Conservation (phyloP, 2,329 filamentous ascomycete species). For the Alternaria hordeiaustralica region DNA sequence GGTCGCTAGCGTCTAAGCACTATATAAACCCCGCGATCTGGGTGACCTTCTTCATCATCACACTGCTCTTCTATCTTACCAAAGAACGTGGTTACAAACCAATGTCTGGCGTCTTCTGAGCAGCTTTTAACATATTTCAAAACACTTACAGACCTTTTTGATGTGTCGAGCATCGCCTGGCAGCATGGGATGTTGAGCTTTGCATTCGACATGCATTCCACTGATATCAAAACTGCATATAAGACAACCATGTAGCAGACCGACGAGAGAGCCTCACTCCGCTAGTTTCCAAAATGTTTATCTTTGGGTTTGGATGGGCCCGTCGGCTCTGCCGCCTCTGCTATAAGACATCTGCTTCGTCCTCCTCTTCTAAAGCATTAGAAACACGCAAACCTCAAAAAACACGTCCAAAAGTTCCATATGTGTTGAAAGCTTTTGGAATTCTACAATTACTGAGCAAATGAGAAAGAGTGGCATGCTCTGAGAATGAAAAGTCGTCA, state of each 20-base stretch:
- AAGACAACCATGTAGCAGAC: not conserved
- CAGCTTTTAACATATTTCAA: too few species aligned
- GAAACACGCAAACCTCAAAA: too few species aligned
- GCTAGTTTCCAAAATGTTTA: not conserved
- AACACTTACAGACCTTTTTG: too few species aligned
- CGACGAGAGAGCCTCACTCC: accelerated
- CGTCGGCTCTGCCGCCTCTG: not conserved
- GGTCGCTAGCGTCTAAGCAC: not conserved
- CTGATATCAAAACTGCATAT: not conserved
- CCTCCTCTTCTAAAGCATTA: not conserved
- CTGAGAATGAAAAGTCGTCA: too few species aligned
- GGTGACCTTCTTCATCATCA: not conserved
- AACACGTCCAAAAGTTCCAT: too few species aligned
- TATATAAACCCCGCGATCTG: not conserved
- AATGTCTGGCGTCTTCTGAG: too few species aligned
- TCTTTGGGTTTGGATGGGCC: not conserved
- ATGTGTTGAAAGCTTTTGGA: too few species aligned
- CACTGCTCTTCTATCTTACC: not conserved
- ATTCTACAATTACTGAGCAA: too few species aligned
- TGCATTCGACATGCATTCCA: not conserved
- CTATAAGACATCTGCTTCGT: not conserved
- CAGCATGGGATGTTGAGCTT: too few species aligned
- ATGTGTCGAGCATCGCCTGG: not conserved
- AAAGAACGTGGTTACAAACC: too few species aligned
- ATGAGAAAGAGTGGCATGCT: too few species aligned